Conservation (phyloP, 805 yeast genomes). For the Lipomyces spencermartinsiae region DNA sequence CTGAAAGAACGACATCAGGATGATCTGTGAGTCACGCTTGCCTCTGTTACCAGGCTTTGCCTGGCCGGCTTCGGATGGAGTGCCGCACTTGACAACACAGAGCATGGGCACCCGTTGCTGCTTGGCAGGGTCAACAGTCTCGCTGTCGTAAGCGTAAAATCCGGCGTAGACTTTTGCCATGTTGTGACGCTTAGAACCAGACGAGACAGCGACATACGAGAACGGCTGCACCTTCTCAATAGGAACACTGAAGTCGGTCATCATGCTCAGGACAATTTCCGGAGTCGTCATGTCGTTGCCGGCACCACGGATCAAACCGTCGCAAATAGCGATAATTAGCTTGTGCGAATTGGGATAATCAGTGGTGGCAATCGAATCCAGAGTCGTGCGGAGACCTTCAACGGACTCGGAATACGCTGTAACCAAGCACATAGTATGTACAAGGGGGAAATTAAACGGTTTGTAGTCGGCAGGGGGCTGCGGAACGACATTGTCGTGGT, state of each 20-base stretch:
- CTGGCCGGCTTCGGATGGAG: constrained; percentile 75
- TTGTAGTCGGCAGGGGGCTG: constrained; percentile 91
- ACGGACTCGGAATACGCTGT: constrained; percentile 96
- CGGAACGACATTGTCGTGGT: constrained; percentile 78
- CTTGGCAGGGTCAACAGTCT: constrained; percentile 74
- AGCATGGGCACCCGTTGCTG: constrained; percentile 84
- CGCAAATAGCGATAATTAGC: constrained; percentile 82
- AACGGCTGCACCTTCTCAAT: constrained; percentile 77
- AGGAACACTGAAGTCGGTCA: constrained; percentile 76
- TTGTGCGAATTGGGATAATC: constrained; percentile 96
- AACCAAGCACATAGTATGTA: constrained; percentile 75
- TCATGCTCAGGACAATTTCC: constrained; percentile 84
- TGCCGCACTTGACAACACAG: constrained; percentile 83
- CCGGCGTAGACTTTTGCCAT: constrained; percentile 98
- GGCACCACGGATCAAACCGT: constrained; percentile 92
- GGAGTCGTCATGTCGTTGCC: constrained; percentile 90
- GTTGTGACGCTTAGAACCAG: constrained; percentile 92
- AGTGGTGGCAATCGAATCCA: constrained; percentile 93
- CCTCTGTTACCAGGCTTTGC: constrained; percentile 92
- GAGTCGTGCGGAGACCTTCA: constrained; percentile 80
- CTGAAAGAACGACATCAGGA: constrained; percentile 88
- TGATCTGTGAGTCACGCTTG: constrained; percentile 92
- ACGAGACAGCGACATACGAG: constrained; percentile 95
- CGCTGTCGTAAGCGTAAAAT: constrained; percentile 82
- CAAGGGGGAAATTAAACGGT: constrained; percentile 83